Evolutionary conservation across 306 rosid genomes (phyloP).

Genomic region (Biancaea sappan): DNA sequence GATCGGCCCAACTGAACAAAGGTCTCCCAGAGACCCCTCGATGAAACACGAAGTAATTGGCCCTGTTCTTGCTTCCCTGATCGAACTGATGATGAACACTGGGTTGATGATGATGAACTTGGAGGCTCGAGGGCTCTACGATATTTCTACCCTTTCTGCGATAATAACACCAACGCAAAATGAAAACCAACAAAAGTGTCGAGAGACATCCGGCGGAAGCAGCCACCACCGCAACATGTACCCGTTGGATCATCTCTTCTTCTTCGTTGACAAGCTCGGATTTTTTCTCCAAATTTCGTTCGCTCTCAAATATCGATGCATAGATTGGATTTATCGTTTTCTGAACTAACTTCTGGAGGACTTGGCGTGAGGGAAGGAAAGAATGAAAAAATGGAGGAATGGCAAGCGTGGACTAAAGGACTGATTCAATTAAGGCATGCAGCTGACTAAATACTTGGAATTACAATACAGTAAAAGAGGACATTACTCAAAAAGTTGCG

Average conservation of each 20-base stretch:
- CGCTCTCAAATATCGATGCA: slow-evolving; percentile 18
- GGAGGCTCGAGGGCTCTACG: slow-evolving; percentile 34
- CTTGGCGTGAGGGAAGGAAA: slow-evolving; percentile 23
- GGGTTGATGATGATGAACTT: slow-evolving; percentile 4
- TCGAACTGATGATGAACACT: slow-evolving; percentile 32
- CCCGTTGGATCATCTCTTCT: slow-evolving; percentile 45
- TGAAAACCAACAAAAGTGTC: slow-evolving; percentile 35
- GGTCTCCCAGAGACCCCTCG: slow-evolving; percentile 49
- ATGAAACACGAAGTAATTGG: slow-evolving; percentile 43
- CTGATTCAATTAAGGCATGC: slow-evolving; percentile 68
- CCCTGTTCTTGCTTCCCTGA: slow-evolving; percentile 40
- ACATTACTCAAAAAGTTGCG: background rate
- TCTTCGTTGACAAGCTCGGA: background rate
- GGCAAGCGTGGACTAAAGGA: slow-evolving; percentile 63
- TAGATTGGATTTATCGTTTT: slow-evolving; percentile 21
- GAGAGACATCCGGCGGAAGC: slow-evolving; percentile 49
- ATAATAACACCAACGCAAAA: slow-evolving; percentile 34
- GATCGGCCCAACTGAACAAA: slow-evolving; percentile 75
- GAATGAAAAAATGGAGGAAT: slow-evolving; percentile 13
- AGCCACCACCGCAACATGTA: slow-evolving; percentile 44
- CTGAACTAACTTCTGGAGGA: background rate
- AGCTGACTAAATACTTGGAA: background rate
- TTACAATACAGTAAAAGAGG: slow-evolving; percentile 3
- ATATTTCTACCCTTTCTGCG: slow-evolving; percentile 34
- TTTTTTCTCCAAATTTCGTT: background rate